Percentiles rank a stretch among this genome's conserved stretches.
phyloP scores from a whole-genome alignment of 768 basidiomycete genomes.

The Postia placenta region DNA sequence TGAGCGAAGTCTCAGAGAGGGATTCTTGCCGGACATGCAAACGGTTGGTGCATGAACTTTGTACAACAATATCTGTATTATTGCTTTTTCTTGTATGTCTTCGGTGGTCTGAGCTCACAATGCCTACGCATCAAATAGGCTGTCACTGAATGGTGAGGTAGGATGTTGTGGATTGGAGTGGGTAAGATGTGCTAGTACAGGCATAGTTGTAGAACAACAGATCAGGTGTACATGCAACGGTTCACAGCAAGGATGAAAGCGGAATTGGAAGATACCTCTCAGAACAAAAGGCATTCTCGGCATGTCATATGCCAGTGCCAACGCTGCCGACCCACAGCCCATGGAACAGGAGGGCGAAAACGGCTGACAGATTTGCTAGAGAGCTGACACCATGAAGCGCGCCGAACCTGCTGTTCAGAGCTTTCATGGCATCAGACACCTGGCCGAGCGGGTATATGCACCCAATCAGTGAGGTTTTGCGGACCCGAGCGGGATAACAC shows the following conservation, averaged over 20 bases:
- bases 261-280: too few relatives aligned
- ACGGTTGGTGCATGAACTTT: conserved; percentile 62
- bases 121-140: too few relatives aligned
- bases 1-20: conserved; percentile 79
- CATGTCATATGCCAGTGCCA: conserved; percentile 31
- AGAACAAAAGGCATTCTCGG: neutral
- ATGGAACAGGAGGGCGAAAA: conserved; percentile 59
- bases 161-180: too few relatives aligned
- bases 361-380: conserved; percentile 53
- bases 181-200: too few relatives aligned
- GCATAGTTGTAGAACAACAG: too few relatives aligned
- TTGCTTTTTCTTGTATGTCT: conserved; percentile 25
- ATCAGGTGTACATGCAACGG: too few relatives aligned
- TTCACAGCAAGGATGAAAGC: too few relatives aligned
- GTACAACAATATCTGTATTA: conserved; percentile 17
- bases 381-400: conserved; percentile 65
- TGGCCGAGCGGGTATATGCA: conserved; percentile 26
- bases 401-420: conserved; percentile 60
- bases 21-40: conserved; percentile 75
- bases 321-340: conserved; percentile 64
- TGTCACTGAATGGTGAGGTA: too few relatives aligned
- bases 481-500: conserved; percentile 17
- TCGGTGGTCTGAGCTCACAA: too few relatives aligned
- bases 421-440: conserved; percentile 67
- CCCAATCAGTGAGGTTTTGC: conserved; percentile 1